These are phyloP conservation scores for Paramecium sexaurelia DNA, from an alignment of 73 alveolate species.

Conservation along the genomic window DNA sequence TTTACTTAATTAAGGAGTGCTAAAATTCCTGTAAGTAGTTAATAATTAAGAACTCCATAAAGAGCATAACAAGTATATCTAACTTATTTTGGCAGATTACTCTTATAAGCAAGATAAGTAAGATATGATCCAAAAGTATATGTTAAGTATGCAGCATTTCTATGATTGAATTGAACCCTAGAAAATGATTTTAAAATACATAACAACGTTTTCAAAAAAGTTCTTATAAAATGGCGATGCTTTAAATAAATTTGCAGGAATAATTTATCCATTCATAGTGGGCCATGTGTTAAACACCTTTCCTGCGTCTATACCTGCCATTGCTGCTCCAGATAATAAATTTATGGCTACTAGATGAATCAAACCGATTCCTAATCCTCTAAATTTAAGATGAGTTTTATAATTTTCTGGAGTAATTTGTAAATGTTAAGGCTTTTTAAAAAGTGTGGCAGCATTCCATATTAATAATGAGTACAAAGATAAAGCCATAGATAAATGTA, in stretches of 20 bases:
- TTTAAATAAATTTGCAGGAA: conserved; percentile 70
- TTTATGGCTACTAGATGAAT: conserved; percentile 73
- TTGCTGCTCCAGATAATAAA: conserved; percentile 77
- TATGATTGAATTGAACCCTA: conserved; percentile 79
- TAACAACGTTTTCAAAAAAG: conserved; percentile 81
- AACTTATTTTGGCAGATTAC: conserved; percentile 44
- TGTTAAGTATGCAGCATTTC: conserved; percentile 84
- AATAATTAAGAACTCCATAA: conserved; percentile 25
- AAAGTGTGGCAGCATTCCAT: conserved; percentile 77
- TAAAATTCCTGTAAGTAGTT: conserved; percentile 57
- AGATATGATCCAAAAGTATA: conserved; percentile 42
- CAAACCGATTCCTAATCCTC: conserved; percentile 70
- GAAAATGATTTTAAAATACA: not conserved
- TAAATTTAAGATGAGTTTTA: conserved; percentile 68
- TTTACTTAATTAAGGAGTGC: conserved; percentile 53
- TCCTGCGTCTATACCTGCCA: conserved; percentile 92
- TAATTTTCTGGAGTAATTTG: conserved; percentile 71
- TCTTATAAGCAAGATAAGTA: conserved; percentile 11
- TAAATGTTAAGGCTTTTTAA: conserved; percentile 84
- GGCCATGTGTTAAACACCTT: conserved; percentile 87
- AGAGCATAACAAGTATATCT: conserved; percentile 9
- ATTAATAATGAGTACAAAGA: conserved; percentile 71
- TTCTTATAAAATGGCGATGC: conserved; percentile 79
- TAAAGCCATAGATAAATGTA: conserved; percentile 82
- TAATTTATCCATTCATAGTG: conserved; percentile 73